Evolutionary conservation across 306 rosid genomes (phyloP).

Genomic region (Trifolium subterraneum): DNA sequence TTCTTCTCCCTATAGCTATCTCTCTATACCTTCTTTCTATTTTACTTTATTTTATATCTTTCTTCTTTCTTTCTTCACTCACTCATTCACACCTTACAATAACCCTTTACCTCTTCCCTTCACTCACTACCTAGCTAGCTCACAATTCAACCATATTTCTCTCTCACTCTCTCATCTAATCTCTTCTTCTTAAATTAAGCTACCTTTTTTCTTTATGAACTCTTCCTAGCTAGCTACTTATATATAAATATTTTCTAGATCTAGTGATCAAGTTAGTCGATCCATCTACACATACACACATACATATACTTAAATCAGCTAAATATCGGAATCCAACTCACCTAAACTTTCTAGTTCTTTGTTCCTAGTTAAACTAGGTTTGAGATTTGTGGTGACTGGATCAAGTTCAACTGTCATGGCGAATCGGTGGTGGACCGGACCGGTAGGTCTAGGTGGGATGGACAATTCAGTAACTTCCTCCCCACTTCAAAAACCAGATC

Average conservation of each 20-base stretch:
- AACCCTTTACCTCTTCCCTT: constrained; percentile 1
- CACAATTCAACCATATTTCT: not conserved
- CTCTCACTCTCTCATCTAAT: not conserved
- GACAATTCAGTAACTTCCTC: constrained; percentile 47
- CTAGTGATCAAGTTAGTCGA: not conserved
- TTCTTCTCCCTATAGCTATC: not conserved
- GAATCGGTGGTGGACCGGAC: constrained; percentile 86
- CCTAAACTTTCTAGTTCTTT: not conserved
- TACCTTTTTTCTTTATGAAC: not conserved
- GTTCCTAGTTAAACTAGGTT: too few relatives aligned
- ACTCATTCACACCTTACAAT: constrained; percentile 1
- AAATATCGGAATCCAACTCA: not conserved
- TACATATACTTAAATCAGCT: too few relatives aligned
- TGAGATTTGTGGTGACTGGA: not conserved
- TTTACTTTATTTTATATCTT: not conserved
- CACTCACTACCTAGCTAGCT: not conserved
- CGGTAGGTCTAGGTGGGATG: constrained; percentile 58
- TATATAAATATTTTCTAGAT: not conserved
- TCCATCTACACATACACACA: not conserved
- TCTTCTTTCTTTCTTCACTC: constrained; percentile 20
- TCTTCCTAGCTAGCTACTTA: not conserved
- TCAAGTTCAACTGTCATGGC: constrained; percentile 52
- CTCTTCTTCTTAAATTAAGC: not conserved
- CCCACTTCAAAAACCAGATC: constrained; percentile 68
- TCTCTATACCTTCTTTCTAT: not conserved